A percentile compares a stretch with the other conserved stretches of the same genome.
phyloP scores from a whole-genome alignment of 2,329 filamentous ascomycete genomes.

The Venturia effusa region DNA sequence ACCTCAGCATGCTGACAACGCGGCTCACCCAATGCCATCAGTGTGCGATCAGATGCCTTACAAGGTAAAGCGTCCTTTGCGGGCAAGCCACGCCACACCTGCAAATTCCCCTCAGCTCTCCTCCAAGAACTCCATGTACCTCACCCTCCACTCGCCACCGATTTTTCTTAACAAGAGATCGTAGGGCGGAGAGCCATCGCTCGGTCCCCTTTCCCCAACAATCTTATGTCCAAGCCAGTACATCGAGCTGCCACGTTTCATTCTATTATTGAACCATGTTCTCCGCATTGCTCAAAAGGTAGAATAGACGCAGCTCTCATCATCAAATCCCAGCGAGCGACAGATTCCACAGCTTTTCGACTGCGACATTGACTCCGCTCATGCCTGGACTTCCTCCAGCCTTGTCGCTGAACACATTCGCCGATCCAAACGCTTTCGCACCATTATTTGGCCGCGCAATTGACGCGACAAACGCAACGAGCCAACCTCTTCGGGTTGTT shows the following conservation, averaged over 20 bases:
- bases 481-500: slow-evolving; percentile 33
- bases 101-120: neutral
- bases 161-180: neutral
- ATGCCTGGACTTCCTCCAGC: slow-evolving; percentile 14
- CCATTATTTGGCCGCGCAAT: slow-evolving; percentile 16
- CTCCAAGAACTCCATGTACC: neutral
- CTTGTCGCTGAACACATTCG: slow-evolving; percentile 18
- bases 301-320: neutral
- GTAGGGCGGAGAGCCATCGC: neutral
- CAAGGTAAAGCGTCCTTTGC: neutral
- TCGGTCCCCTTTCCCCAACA: neutral
- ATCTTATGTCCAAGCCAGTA: neutral
- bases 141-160: neutral
- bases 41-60: neutral
- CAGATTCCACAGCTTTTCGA: neutral
- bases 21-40: neutral
- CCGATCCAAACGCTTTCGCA: slow-evolving; percentile 15
- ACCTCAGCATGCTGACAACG: neutral
- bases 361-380: neutral
- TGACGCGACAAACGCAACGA: slow-evolving; percentile 14
- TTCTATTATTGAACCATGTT: neutral
- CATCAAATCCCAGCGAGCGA: neutral
- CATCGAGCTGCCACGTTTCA: neutral
- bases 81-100: neutral
- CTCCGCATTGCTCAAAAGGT: neutral